Evolutionary conservation across 176 grass and related monocot species (phyloP), one percentile per base, ranked within the genome.

Genomic region (Guadua angustifolia): DNA sequence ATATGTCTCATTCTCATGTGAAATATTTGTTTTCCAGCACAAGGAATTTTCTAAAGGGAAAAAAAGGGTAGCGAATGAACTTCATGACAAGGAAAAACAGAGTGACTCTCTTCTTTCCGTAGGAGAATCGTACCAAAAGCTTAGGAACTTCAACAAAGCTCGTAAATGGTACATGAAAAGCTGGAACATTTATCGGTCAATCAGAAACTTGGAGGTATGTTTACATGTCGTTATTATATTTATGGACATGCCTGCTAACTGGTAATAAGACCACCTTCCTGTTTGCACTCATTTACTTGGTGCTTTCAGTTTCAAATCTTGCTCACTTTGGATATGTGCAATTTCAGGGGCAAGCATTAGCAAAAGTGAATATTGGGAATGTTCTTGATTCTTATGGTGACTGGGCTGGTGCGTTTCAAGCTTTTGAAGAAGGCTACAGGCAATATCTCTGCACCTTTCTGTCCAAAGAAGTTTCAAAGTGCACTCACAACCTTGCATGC

Each of bases 391-490:
- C 89, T 86, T 88, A 51, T 90, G 89, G 87, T 83, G 85, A 98
- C 36, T 93, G 87, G 91, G 76, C 76, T 83, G 74, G 77, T 81
- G 93, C 95, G 51, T 83, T 98, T 87, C 60, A 98, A 84, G 89
- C 93, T 86, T 98, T 83, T n/a, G 85, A 98, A 78, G 93, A 98
- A 86, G 95, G 89, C 59, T 98, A 98, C 89, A 93, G 89, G 95
- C 66, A 94, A 91, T 90, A 43, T 78, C 40, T 82, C 19, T 49
- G 59, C 50, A 25, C 42, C 72, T 75, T 72, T 24, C 4, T 80
- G 19, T 89, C 57, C 55, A 59, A 42, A 87, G 29, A 78, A 33
- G 21, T 76, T 60, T 21, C 25, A 5, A 79, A 38, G 29, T 58
- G 26, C 52, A 49, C 10, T 79, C 6, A 17, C 57, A 64, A 49